Evolutionary conservation across 179 eudicot genomes (phyloP), one percentile per base, ranked within the genome.

Genomic region (Pouteria campechiana): DNA sequence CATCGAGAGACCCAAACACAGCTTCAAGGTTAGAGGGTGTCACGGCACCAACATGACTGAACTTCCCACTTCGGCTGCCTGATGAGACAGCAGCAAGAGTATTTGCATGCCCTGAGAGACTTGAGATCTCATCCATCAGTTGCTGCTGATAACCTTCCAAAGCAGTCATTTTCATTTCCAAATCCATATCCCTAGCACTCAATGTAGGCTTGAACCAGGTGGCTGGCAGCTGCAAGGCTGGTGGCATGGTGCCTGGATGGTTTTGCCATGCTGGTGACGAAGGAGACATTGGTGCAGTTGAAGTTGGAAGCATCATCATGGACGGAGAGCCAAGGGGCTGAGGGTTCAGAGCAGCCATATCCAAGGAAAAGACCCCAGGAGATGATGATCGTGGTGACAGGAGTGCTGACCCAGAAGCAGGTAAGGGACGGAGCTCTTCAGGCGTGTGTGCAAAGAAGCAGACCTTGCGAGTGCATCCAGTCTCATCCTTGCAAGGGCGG

Each of bases 401-500:
- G 25, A 87, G 64, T 7, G 73, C 96, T 1, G 96, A 87, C 17
- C 96, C 96, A 1, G 94, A 83, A 25, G 94, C 72, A 50, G 76
- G 78, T 47, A 83, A 31, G 6, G 94, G 94, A 32, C 96, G 80
- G 11, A 88, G 64, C 55, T 88, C 94, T 45, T 88, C 94, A 0
- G 35, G 53, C 51, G 67, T 83, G 63, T 88, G 96, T 0, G 96
- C 96, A 57, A 88, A 88, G 49, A 88, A 88, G 49, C 96, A 88
- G 15, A 88, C 94, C 53, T 72, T 69, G 3, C 96, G 52, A 3
- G 73, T 16, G 53, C 96, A 88, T 1, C 55, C 65, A 0, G 64
- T 68, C 66, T 87, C 94, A n/a, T 87, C 96, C 56, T 87, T 87
- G 54, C 96, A 87, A 3, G 83, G 72, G 21, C 96, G 83, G 21